phyloP scores from a whole-genome alignment of 129 eudicot genomes.

The Glebionis coronaria region DNA sequence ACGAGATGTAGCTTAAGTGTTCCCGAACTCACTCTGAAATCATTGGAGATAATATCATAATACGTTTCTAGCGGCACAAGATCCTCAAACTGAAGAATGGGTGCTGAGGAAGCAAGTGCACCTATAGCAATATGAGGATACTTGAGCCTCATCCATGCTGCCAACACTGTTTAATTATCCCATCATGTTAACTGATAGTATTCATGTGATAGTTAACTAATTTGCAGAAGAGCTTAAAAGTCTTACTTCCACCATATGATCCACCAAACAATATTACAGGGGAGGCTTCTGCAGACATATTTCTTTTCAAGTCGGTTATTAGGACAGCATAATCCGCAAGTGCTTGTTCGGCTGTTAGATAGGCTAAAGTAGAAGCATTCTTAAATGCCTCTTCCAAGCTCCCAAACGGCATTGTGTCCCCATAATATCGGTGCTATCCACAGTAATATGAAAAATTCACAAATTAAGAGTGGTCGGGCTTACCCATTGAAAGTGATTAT shows the following conservation, averaged over 20 bases:
- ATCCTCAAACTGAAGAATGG: slow-evolving; percentile 89
- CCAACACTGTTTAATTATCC: slow-evolving; percentile 59
- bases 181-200: background rate
- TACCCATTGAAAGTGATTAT: too few relatives aligned
- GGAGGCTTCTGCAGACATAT: slow-evolving; percentile 74
- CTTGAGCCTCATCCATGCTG: slow-evolving; percentile 94
- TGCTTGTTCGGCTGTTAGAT: slow-evolving; percentile 85
- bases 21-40: slow-evolving; percentile 55
- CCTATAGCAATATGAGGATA: slow-evolving; percentile 89
- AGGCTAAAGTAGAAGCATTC: slow-evolving; percentile 61
- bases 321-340: slow-evolving; percentile 81
- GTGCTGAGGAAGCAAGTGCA: slow-evolving; percentile 93
- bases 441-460: too few relatives aligned
- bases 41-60: slow-evolving; percentile 70
- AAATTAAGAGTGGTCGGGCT: too few relatives aligned
- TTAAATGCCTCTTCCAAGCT: slow-evolving; percentile 59
- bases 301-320: slow-evolving; percentile 65
- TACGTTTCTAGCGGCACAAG: slow-evolving; percentile 71
- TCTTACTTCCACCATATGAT: slow-evolving; percentile 97
- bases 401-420: slow-evolving; percentile 84
- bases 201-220: background rate
- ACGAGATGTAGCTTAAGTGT: slow-evolving; percentile 11
- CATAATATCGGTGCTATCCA: slow-evolving; percentile 82
- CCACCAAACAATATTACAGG: slow-evolving; percentile 95
- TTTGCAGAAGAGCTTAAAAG: background rate